phyloP scores from a whole-genome alignment of 495 filamentous ascomycete species.

The Lepidopterella palustris region DNA sequence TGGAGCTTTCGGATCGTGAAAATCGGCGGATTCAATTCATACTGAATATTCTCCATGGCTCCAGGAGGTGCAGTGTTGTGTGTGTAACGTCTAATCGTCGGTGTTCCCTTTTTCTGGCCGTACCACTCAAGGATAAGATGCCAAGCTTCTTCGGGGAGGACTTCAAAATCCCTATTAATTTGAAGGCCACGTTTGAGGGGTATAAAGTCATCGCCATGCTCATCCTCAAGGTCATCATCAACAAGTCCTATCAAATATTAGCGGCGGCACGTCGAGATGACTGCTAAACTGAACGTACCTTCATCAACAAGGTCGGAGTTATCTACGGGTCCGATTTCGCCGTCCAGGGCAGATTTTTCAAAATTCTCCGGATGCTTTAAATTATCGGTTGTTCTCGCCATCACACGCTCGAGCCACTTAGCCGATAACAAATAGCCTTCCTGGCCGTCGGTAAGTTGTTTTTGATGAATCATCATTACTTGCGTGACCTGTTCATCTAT shows the following conservation, averaged over 20 bases:
- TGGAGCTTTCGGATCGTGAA: slow-evolving; percentile 79
- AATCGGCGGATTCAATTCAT: slow-evolving; percentile 78
- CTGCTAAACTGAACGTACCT: no score
- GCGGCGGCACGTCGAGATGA: not conserved
- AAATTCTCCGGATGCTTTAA: slow-evolving; percentile 43
- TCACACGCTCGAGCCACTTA: slow-evolving; percentile 69
- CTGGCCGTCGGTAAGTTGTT: slow-evolving; percentile 57
- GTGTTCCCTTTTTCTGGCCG: slow-evolving; percentile 61
- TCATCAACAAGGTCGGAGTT: slow-evolving; percentile 54
- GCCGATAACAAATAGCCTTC: slow-evolving; percentile 72
- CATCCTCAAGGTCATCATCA: slow-evolving; percentile 43
- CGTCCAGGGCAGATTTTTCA: slow-evolving; percentile 55
- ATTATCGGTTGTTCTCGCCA: slow-evolving; percentile 55
- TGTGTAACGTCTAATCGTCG: slow-evolving; percentile 66
- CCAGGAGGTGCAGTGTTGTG: slow-evolving; percentile 61
- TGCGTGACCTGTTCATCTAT: slow-evolving; percentile 70
- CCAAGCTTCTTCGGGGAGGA: slow-evolving; percentile 76
- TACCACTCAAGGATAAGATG: slow-evolving; percentile 76
- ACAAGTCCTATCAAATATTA: slow-evolving; percentile 8
- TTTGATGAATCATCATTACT: slow-evolving; percentile 51
- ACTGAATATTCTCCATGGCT: slow-evolving; percentile 57
- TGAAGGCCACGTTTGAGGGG: slow-evolving; percentile 66
- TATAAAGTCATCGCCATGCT: slow-evolving; percentile 57
- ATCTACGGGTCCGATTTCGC: slow-evolving; percentile 73
- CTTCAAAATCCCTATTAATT: slow-evolving; percentile 62